A percentile compares a stretch with the other conserved stretches of the same genome.
Evolutionary conservation across 306 rosid genomes (phyloP).

Genomic region (Pterocarpus santalinus): DNA sequence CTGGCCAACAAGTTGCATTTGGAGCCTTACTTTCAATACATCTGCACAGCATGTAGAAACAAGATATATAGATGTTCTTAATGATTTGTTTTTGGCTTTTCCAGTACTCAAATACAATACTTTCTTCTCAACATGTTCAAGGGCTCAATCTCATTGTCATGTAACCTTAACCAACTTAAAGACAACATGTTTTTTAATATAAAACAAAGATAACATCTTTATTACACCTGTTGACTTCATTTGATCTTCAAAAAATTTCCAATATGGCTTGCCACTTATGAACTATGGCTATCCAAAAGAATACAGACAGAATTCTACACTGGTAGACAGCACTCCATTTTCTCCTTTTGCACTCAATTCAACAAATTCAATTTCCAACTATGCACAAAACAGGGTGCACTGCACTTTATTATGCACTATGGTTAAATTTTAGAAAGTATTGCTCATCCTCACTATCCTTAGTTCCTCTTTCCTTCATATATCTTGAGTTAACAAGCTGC

Average conservation of each 20-base stretch:
- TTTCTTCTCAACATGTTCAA: constrained; percentile 34
- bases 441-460: neutral
- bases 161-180: constrained; percentile 21
- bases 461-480: constrained; percentile 2
- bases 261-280: neutral
- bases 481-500: neutral
- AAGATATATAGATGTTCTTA: constrained; percentile 19
- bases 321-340: neutral
- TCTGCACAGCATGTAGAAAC: constrained; percentile 70
- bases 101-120: constrained; percentile 1
- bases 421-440: neutral
- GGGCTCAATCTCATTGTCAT: constrained; percentile 13
- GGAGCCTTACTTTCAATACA: constrained; percentile 95
- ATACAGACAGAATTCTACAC: neutral
- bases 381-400: neutral
- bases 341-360: neutral
- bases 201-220: constrained; percentile 6
- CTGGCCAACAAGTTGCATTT: constrained; percentile 98
- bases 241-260: constrained; percentile 7
- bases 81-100: constrained; percentile 4
- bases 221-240: constrained; percentile 5
- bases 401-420: neutral
- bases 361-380: neutral
- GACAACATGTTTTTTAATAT: neutral
- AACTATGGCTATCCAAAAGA: constrained; percentile 29